Conservation (phyloP, 371 early-diverging fungal genomes). For the Umbelopsis sp. region DNA sequence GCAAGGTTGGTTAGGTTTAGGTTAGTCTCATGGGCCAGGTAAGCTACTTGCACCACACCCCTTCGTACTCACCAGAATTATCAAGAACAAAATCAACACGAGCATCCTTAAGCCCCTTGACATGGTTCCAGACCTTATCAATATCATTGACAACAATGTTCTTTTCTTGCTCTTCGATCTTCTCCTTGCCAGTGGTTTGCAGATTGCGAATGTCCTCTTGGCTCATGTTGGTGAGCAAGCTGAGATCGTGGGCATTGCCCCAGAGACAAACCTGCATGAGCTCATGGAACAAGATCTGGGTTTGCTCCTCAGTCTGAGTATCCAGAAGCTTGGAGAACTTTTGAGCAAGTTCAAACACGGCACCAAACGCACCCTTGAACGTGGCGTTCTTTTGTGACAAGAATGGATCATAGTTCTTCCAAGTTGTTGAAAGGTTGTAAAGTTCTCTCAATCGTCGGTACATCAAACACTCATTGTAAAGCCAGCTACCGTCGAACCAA, state of each 20-base stretch:
- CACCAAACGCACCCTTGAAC: conserved; percentile 64
- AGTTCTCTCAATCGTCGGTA: conserved; percentile 76
- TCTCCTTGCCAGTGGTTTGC: conserved; percentile 58
- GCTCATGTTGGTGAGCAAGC: conserved; percentile 74
- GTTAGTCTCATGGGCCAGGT: not conserved
- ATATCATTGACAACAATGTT: conserved; percentile 69
- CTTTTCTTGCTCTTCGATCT: conserved; percentile 37
- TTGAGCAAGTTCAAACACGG: conserved; percentile 67
- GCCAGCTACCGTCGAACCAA: conserved; percentile 78
- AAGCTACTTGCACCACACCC: too few species aligned
- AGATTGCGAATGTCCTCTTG: conserved; percentile 70
- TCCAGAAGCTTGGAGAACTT: conserved; percentile 50
- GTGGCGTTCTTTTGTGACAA: conserved; percentile 69
- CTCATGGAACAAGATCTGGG: conserved; percentile 65
- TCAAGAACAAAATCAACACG: conserved; percentile 84
- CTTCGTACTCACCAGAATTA: conserved; percentile 67
- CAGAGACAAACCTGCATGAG: conserved; percentile 78
- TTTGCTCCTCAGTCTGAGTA: conserved; percentile 42
- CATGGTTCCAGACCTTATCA: conserved; percentile 59
- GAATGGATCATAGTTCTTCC: conserved; percentile 79
- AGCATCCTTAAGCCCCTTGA: conserved; percentile 49
- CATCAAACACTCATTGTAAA: conserved; percentile 82
- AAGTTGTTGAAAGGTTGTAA: conserved; percentile 60
- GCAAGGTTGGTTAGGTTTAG: not conserved
- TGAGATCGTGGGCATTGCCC: conserved; percentile 91